These are phyloP conservation scores for Candida xiaguanensis DNA, from an alignment of 805 yeast genomes.

Conservation along the genomic window DNA sequence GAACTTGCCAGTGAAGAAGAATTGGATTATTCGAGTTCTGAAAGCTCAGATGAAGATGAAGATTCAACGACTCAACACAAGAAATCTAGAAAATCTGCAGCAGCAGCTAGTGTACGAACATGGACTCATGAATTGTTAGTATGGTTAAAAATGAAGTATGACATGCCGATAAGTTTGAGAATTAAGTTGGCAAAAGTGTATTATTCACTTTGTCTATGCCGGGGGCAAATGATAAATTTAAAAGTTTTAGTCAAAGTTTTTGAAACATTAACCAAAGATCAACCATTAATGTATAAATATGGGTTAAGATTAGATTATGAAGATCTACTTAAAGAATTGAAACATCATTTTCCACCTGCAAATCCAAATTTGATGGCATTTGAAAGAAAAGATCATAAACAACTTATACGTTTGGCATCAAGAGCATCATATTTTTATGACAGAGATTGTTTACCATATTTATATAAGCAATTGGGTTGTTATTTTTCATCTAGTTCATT, in stretches of 20 bases:
- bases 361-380: slow-evolving; percentile 44
- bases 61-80: slow-evolving; percentile 50
- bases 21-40: slow-evolving; percentile 40
- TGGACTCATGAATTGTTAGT: slow-evolving; percentile 86
- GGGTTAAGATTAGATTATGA: slow-evolving; percentile 52
- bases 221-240: slow-evolving; percentile 66
- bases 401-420: slow-evolving; percentile 49
- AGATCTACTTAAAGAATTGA: slow-evolving; percentile 37
- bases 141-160: slow-evolving; percentile 74
- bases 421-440: slow-evolving; percentile 54
- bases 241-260: slow-evolving; percentile 62
- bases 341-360: slow-evolving; percentile 27
- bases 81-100: slow-evolving; percentile 61
- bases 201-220: slow-evolving; percentile 64
- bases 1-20: slow-evolving; percentile 53
- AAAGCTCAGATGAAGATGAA: slow-evolving; percentile 42
- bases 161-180: slow-evolving; percentile 66
- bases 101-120: slow-evolving; percentile 69
- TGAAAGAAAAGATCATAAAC: slow-evolving; percentile 48
- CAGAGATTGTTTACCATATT: slow-evolving; percentile 41
- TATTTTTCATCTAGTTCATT: slow-evolving; percentile 54
- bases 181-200: slow-evolving; percentile 63
- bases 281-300: slow-evolving; percentile 30
- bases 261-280: slow-evolving; percentile 51
- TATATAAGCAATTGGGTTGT: slow-evolving; percentile 50